Base-by-base conservation (phyloP, 495 filamentous ascomycete genomes). In the Daldinia vernicosa region DNA sequence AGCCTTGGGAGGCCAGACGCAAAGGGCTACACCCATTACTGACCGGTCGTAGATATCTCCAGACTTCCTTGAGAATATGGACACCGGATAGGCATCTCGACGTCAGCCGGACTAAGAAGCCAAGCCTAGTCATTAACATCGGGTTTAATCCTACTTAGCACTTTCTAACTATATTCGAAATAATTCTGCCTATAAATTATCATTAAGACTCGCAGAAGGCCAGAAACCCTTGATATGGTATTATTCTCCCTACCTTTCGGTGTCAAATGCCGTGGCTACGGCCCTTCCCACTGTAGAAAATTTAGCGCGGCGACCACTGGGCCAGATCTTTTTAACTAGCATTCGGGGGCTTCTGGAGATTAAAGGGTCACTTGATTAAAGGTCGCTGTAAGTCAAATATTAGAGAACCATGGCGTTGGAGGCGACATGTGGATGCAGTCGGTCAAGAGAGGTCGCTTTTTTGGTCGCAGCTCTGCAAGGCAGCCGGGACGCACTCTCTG, bases 311-410 rank as follows among this genome's bases (percentile, higher is more conserved):
- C 56, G 62, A 51, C 40, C 14, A 22, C n/a, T 24, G 17, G 61
- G 4, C 15, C 39, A 52, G 40, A 63, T 40, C 32, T 54, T 63
- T 28, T 15, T n/a, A 26, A 53, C 30, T 24, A 58, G 32, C 22
- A 50, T 52, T 56, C 33, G 17, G 19, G 32, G 51, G 28, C n/a
- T 62, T 54, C 54, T 66, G 27, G 39, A 68, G 28, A 53, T 60
- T 66, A 50, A 43, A 32, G 57, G 40, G 53, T 73, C 57, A 73
- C 70, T 69, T 69, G 70, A 69, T 60, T 19, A n/a, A 53, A 62
- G 27, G 24, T 40, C 4, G 17, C 32, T 73, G 61, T 63, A 60
- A 26, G 61, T 69, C 47, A 66, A 45, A 24, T 19, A 66, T 17
- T 30, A 60, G 30, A 30, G 56, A 66, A 15, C 57, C 35, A 47